Evolutionary conservation across 176 grass and related monocot species (phyloP).

Genomic region (Paspalum notatum): DNA sequence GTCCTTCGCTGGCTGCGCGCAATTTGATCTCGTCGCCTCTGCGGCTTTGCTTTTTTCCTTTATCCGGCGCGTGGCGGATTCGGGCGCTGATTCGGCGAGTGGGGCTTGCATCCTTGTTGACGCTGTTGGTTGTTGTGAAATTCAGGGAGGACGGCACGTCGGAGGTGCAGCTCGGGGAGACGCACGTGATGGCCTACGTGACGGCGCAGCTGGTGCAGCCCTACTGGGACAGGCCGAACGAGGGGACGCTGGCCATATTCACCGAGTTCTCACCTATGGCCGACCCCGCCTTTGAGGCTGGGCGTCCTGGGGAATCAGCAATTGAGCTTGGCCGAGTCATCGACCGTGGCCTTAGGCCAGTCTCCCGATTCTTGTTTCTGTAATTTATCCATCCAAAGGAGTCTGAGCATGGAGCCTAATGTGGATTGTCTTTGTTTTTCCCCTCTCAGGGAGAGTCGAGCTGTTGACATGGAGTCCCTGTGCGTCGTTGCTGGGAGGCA

Average conservation of each 20-base stretch:
- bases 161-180: constrained; percentile 88
- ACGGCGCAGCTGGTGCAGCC: constrained; percentile 84
- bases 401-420: neutral
- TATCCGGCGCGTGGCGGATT: neutral
- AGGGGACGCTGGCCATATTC: constrained; percentile 83
- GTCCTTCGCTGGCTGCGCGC: neutral
- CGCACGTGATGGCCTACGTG: constrained; percentile 83
- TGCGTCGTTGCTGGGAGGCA: constrained; percentile 90
- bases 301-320: constrained; percentile 75
- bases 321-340: constrained; percentile 88
- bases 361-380: constrained; percentile 30
- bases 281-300: constrained; percentile 85
- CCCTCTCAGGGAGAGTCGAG: constrained; percentile 78
- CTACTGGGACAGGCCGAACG: constrained; percentile 88
- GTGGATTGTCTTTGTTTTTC: neutral
- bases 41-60: neutral
- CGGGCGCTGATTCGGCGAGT: neutral
- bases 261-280: constrained; percentile 99
- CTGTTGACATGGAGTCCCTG: constrained; percentile 95
- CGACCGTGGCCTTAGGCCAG: constrained; percentile 79
- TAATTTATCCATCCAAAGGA: neutral
- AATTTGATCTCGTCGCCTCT: neutral
- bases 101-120: neutral
- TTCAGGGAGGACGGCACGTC: constrained; percentile 83
- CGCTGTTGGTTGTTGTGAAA: neutral